These are phyloP conservation scores for Wickerhamomyces sp. DNA, from an alignment of 1,139 yeast genomes.

Conservation along the genomic window DNA sequence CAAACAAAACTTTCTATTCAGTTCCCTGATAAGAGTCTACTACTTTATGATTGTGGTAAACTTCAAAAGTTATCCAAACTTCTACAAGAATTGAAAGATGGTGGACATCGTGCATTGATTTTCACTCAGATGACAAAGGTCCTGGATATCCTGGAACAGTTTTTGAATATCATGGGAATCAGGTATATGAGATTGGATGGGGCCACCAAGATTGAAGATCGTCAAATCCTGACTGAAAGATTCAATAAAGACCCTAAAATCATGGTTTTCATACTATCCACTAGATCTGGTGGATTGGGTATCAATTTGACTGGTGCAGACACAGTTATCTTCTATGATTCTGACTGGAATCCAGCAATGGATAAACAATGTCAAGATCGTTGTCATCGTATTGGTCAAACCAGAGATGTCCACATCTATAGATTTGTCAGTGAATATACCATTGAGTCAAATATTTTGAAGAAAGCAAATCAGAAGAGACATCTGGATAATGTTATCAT, in stretches of 20 bases:
- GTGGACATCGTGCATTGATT: constrained; percentile 90
- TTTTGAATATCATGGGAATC: constrained; percentile 90
- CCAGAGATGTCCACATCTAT: constrained; percentile 95
- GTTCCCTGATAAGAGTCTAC: constrained; percentile 88
- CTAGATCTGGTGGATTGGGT: constrained; percentile 97
- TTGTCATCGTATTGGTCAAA: constrained; percentile 98
- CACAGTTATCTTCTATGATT: constrained; percentile 97
- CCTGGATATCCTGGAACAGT: constrained; percentile 87
- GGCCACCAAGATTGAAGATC: constrained; percentile 93
- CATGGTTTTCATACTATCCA: constrained; percentile 88
- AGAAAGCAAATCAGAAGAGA: constrained; percentile 93
- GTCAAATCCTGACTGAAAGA: constrained; percentile 89
- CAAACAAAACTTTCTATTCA: constrained; percentile 90
- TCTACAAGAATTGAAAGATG: constrained; percentile 70
- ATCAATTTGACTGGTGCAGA: constrained; percentile 98
- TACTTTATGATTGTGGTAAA: constrained; percentile 97
- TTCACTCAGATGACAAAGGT: constrained; percentile 99
- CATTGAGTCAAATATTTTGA: constrained; percentile 89
- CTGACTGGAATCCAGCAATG: constrained; percentile 99
- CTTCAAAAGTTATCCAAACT: constrained; percentile 76
- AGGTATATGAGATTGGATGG: constrained; percentile 95
- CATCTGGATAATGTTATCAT: constrained; percentile 93
- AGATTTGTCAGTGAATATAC: constrained; percentile 95
- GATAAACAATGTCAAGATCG: constrained; percentile 99
- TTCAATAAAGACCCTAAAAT: constrained; percentile 83